Evolutionary conservation across 2,329 filamentous ascomycete species (phyloP), one percentile per base, ranked within the genome.

Genomic region (Monilinia polystroma): DNA sequence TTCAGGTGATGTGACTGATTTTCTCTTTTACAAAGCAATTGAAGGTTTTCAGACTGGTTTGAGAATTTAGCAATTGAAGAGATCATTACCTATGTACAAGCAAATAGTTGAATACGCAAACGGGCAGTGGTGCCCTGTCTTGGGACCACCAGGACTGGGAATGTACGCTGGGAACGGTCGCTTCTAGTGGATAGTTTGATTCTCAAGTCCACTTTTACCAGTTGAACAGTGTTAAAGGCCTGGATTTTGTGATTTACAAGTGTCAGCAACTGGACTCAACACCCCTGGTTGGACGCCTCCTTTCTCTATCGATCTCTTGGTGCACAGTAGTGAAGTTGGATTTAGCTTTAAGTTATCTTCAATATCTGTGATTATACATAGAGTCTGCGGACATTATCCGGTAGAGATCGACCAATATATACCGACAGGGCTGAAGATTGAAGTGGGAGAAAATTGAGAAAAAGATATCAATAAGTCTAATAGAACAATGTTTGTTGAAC

Each of bases 371-470:
- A 23, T 45, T 23, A 45, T 26, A 29, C 16, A 45, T 51, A 12
- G 23, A 20, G 20, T 51, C 11, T 4, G 7, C n/a, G 47, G 8
- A 18, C 55, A 26, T 35, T 23, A 23, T 47, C 11, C 16, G 23
- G 56, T 8, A 58, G 41, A 58, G 20, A 62, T 53, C 49, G 10
- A 53, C 32, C 47, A 29, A 11, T 11, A 20, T 52, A 43, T 63
- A 43, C 59, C 32, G 32, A 43, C 59, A 63, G 32, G 32, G 59
- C 59, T 63, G 59, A 63, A 4, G 29, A 16, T 41, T 1, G 47
- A 26, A 53, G 23, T 29, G 59, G 29, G 23, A 3, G 47, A 29
- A 3, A 53, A 45, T 58, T 20, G 32, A 52, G 26, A 20, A 20
- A 10, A 32, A 5, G 20, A 43, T 14, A 16, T 2, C 26, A 53